Evolutionary conservation across 108 stramenopile genomes (phyloP).

Genomic region (Licmophora abbreviata): DNA sequence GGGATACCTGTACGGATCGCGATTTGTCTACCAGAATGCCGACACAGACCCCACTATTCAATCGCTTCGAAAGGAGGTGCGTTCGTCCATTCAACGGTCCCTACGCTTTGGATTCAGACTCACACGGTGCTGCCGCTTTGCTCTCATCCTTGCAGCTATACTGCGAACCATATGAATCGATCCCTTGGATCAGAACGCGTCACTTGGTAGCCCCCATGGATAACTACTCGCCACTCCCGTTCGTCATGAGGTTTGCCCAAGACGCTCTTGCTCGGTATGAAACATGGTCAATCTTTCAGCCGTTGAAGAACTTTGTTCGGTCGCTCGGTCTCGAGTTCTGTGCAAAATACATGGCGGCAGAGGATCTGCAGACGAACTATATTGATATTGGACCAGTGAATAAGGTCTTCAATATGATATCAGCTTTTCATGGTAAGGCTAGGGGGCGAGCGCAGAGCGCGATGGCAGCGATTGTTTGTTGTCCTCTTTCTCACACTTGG

Average conservation of each 20-base stretch:
- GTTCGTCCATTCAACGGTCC: slow-evolving; percentile 7
- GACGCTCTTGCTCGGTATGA: slow-evolving; percentile 82
- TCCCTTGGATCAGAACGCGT: slow-evolving; percentile 81
- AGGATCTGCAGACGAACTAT: slow-evolving; percentile 96
- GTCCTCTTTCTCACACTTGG: background rate
- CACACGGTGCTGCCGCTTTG: background rate
- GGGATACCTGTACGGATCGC: slow-evolving; percentile 87
- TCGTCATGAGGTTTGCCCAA: slow-evolving; percentile 80
- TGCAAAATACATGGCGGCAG: slow-evolving; percentile 83
- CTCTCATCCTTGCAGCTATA: too few species aligned
- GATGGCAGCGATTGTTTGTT: too few species aligned
- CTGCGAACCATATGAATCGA: slow-evolving; percentile 48
- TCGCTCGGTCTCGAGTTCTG: slow-evolving; percentile 68
- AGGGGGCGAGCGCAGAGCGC: background rate
- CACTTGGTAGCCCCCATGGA: slow-evolving; percentile 86
- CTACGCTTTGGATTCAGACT: too few species aligned
- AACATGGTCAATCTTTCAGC: slow-evolving; percentile 57
- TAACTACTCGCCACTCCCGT: slow-evolving; percentile 89
- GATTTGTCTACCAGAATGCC: slow-evolving; percentile 68
- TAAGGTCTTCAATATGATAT: slow-evolving; percentile 93
- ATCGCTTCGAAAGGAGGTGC: slow-evolving; percentile 62
- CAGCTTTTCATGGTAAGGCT: slow-evolving; percentile 58
- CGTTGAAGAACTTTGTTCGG: slow-evolving; percentile 54
- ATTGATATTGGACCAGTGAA: slow-evolving; percentile 97
- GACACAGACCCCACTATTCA: slow-evolving; percentile 64